These are phyloP conservation scores for Alternaria sp. DNA, from an alignment of 2,329 filamentous ascomycete genomes.

Conservation along the genomic window DNA sequence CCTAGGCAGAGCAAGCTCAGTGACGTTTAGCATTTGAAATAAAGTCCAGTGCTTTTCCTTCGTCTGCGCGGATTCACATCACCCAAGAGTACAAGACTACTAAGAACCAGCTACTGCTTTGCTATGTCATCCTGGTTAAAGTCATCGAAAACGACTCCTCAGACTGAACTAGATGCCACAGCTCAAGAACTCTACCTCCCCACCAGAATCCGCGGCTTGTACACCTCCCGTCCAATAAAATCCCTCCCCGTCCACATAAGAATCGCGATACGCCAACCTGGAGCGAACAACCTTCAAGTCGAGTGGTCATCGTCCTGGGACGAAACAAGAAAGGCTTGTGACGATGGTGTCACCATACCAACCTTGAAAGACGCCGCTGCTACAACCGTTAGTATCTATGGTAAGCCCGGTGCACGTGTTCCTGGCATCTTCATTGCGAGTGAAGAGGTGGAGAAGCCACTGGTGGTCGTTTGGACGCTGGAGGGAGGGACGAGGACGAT, in stretches of 20 bases:
- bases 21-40: neutral
- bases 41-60: neutral
- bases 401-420: neutral
- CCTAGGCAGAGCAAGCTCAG: neutral
- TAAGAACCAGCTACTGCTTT: neutral
- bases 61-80: neutral
- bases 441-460: neutral
- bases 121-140: no score
- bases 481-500: neutral
- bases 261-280: no score
- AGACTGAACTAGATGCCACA: no score
- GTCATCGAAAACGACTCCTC: no score
- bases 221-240: accelerated
- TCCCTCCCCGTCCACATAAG: no score
- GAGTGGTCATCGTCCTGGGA: no score
- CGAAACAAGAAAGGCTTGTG: no score
- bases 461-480: neutral
- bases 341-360: no score
- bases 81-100: neutral
- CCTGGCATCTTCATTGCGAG: neutral
- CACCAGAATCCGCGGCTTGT: neutral
- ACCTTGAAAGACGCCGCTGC: accelerated
- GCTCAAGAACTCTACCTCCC: neutral
- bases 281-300: accelerated
- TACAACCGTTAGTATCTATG: accelerated